Evolutionary conservation across 306 rosid genomes (phyloP), one percentile per base, ranked within the genome.

Genomic region (Alnus rubra): DNA sequence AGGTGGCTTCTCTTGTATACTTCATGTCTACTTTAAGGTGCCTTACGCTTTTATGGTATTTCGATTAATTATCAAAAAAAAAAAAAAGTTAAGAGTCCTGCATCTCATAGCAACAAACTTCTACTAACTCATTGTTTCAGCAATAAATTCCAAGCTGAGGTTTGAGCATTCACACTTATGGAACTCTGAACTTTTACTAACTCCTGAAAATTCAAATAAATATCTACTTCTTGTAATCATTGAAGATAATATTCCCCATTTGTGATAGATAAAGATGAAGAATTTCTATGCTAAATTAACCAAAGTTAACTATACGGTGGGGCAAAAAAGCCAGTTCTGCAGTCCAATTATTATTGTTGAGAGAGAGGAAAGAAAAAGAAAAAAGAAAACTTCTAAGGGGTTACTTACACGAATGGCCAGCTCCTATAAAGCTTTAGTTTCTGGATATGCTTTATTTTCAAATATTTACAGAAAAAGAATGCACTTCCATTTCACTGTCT

Each of bases 401-500:
- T 59, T 19, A 59, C 65, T 23, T 59, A 59, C 39, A 12, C 75
- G 70, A 53, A 7, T 28, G n/a, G 13, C 11, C 59, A 59, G 23
- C 56, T 11, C 55, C 50, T 81, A 37, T 37, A 37, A 39, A 65
- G 71, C 19, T 67, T 35, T 16, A 39, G 71, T 7, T 65, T 45
- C 69, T 33, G 49, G 47, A 65, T 11, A 60, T 64, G 13, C 65
- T 49, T 13, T 56, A n/a, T 2, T n/a, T 74, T 47, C 8, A 33
- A 52, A 37, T n/a, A 45, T 77, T 35, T 70, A 60, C 77, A 59
- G 44, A 7, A 75, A 65, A 74, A 42, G 1, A 69, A 59, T 39
- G 19, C 7, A 14, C 47, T 73, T 78, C 28, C 65, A 67, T 28
- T 71, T 64, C 78, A 65, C 56, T 15, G 49, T 18, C 12, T 53